phyloP scores from a whole-genome alignment of 345 rosid genomes.

The Theobroma cacao region DNA sequence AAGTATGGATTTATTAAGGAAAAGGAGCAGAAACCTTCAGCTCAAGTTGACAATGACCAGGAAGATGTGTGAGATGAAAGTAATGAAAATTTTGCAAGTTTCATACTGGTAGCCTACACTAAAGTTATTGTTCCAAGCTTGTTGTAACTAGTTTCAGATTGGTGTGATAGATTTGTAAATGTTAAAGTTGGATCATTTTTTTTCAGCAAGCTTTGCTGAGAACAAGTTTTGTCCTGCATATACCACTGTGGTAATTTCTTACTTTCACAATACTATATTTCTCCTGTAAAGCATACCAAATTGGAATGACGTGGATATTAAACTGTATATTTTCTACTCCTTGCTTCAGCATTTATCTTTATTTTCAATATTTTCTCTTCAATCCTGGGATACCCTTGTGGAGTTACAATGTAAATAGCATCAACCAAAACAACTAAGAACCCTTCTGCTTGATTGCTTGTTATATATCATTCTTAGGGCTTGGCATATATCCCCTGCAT shows the following conservation, averaged over 20 bases:
- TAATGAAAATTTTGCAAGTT: background rate
- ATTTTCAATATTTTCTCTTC: no score
- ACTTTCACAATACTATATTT: background rate
- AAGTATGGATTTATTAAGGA: constrained; percentile 7
- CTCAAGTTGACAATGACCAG: background rate
- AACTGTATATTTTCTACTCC: background rate
- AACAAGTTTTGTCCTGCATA: background rate
- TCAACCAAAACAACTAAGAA: no score
- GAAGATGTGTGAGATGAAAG: background rate
- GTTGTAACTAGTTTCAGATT: background rate
- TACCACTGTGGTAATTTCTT: background rate
- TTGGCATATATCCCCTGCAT: no score
- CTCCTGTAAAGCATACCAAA: background rate
- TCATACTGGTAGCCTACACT: background rate
- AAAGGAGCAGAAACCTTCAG: background rate
- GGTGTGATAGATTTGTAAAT: background rate
- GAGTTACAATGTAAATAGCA: no score
- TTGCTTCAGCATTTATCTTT: background rate
- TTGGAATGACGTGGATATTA: background rate
- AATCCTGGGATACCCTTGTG: no score
- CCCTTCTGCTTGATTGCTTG: no score
- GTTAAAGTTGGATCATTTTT: background rate
- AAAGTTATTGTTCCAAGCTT: background rate
- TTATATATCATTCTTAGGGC: no score
- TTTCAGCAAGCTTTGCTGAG: background rate